phyloP scores from a whole-genome alignment of 2,329 filamentous ascomycete species.

The Beauveria bassiana region DNA sequence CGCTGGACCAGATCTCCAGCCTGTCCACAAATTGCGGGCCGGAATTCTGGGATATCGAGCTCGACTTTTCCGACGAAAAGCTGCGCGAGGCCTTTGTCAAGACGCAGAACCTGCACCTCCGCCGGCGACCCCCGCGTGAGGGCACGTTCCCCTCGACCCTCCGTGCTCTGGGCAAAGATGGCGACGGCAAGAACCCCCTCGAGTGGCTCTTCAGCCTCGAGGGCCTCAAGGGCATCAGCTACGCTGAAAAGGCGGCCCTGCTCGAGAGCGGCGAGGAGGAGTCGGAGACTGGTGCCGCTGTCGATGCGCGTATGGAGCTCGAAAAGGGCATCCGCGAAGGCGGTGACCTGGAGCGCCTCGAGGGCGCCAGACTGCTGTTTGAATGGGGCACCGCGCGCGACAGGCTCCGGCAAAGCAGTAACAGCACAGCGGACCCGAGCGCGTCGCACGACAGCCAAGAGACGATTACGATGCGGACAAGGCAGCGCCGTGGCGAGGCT shows the following conservation, averaged over 20 bases:
- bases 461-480: conserved; percentile 19
- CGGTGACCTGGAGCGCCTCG: conserved; percentile 34
- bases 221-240: conserved; percentile 45
- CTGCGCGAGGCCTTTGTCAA: conserved; percentile 55
- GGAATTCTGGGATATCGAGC: conserved; percentile 71
- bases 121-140: conserved; percentile 60
- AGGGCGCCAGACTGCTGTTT: conserved; percentile 45
- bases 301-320: conserved; percentile 67
- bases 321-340: conserved; percentile 38
- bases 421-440: background rate
- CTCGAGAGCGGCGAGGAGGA: conserved; percentile 45
- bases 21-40: conserved; percentile 54
- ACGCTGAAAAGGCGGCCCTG: conserved; percentile 59
- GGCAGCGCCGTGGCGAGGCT: conserved; percentile 16
- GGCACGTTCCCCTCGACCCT: conserved; percentile 67
- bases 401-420: conserved; percentile 19
- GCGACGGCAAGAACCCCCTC: conserved; percentile 40
- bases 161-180: conserved; percentile 53
- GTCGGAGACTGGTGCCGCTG: conserved; percentile 39
- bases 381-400: conserved; percentile 46
- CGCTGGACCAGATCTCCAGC: conserved; percentile 53
- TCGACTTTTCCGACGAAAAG: conserved; percentile 62
- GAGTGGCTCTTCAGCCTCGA: conserved; percentile 67
- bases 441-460: conserved; percentile 27
- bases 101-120: conserved; percentile 68